These are phyloP conservation scores for Aspergillus calidoustus DNA, from an alignment of 2,329 filamentous ascomycete genomes.

Conservation along the genomic window DNA sequence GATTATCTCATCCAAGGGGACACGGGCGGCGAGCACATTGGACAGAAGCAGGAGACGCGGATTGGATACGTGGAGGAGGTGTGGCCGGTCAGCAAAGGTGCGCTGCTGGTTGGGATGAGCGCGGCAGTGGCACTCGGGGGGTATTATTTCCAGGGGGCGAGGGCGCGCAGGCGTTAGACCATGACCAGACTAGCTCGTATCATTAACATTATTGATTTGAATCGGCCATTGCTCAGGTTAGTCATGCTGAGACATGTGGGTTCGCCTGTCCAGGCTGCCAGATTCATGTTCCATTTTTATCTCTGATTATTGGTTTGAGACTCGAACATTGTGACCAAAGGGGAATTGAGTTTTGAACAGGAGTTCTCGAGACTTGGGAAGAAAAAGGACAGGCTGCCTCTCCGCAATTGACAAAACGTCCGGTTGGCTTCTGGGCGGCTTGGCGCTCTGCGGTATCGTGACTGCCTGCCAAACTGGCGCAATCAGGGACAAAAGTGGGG, in stretches of 20 bases:
- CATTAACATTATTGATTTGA: too few species aligned
- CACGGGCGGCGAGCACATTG: conserved; percentile 25
- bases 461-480: too few species aligned
- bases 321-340: background rate
- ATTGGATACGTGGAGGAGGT: conserved; percentile 44
- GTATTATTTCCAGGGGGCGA: conserved; percentile 14
- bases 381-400: background rate
- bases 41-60: conserved; percentile 29
- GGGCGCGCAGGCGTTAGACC: background rate
- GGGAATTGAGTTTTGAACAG: background rate
- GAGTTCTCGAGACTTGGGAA: background rate
- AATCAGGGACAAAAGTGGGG: background rate
- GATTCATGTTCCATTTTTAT: background rate
- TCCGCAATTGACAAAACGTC: background rate
- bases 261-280: background rate
- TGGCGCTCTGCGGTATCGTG: background rate
- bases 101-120: conserved; percentile 72
- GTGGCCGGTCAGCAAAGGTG: conserved; percentile 35
- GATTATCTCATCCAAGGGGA: conserved; percentile 36
- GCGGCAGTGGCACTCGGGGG: conserved; percentile 59
- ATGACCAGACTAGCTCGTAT: too few species aligned
- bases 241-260: background rate
- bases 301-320: background rate
- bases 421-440: background rate
- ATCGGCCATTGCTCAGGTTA: background rate